A percentile compares a stretch with the other conserved stretches of the same genome.
These are phyloP conservation scores for Dinochytrium kinnereticum DNA, from an alignment of 371 early-diverging fungal species.

Conservation along the genomic window DNA sequence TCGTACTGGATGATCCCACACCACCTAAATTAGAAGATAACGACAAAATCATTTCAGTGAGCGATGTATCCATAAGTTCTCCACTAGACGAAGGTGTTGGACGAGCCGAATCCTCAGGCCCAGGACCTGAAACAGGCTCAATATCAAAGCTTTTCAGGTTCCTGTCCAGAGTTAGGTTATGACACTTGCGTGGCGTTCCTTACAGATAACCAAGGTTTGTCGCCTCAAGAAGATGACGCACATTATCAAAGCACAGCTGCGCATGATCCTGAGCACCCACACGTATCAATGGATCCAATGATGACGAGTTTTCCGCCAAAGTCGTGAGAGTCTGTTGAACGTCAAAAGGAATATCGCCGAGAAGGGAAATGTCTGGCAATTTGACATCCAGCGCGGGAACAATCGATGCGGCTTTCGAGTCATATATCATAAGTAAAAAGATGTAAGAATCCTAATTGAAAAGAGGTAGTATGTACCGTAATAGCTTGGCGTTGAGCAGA, in stretches of 20 bases:
- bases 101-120: too few species aligned
- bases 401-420: conserved; percentile 1
- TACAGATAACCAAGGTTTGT: conserved; percentile 7
- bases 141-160: not conserved
- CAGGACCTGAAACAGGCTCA: too few species aligned
- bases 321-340: too few species aligned
- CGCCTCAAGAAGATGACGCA: not conserved
- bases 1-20: too few species aligned
- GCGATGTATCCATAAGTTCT: not conserved
- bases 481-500: not conserved
- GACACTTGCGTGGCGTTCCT: not conserved
- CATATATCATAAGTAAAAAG: not conserved
- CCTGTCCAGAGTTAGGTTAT: too few species aligned
- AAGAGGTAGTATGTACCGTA: not conserved
- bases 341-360: not conserved
- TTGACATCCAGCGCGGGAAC: conserved; percentile 8
- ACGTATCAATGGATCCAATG: too few species aligned
- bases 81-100: too few species aligned
- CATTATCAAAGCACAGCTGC: too few species aligned
- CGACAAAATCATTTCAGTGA: not conserved
- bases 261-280: too few species aligned
- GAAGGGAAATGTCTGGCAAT: conserved; percentile 11
- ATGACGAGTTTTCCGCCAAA: too few species aligned
- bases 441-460: not conserved
- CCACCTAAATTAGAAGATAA: not conserved